Evolutionary conservation across 139 green algal species (phyloP), one percentile per base, ranked within the genome.

Genomic region (Coelastrella sp.): DNA sequence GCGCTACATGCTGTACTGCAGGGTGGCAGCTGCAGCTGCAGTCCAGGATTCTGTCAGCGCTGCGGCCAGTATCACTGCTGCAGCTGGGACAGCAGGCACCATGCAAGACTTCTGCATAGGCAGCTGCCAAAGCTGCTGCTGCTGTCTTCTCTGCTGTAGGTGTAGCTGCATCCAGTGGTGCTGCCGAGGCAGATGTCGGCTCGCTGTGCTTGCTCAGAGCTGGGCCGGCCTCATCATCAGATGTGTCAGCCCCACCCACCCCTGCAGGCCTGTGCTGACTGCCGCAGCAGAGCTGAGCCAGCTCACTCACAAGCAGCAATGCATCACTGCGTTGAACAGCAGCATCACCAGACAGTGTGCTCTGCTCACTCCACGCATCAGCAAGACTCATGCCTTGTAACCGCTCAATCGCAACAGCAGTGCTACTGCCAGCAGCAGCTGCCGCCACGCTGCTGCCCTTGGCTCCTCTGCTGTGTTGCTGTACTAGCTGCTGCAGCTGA

Each of bases 1-100:
- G 22, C 23, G 61, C 5, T 60, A 22, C 61, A 13, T 17, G 64
- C 81, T n/a, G 64, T 47, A 22, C 5, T 7, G 32, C 54, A 6
- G 64, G 23, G 19, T 87, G 81, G 23, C 81, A 87, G 2, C 81
- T n/a, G 64, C 81, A 87, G 22, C 14, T 32, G 64, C 81, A 87
- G 22, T 13, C 47, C 59, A 86, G 23, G 17, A 86, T 64, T 59
- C n/a, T 32, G 8, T 23, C 77, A 20, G 54, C 77, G n/a, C 13
- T 65, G 11, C 54, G 17, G 5, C 2, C 77, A 58, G 74, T 80
- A 14, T 59, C 77, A 20, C 81, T 77, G 81, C 81, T 78, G 64
- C 81, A 76, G 23, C 81, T 77, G 64, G 59, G 59, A 59, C 80
- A 86, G 59, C 80, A 86, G 20, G 8, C 20, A 14, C 80, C 80